A percentile compares a stretch with the other conserved stretches of the same genome.
phyloP scores from a whole-genome alignment of 805 yeast genomes.

The Cyberlindnera xylosilytica region DNA sequence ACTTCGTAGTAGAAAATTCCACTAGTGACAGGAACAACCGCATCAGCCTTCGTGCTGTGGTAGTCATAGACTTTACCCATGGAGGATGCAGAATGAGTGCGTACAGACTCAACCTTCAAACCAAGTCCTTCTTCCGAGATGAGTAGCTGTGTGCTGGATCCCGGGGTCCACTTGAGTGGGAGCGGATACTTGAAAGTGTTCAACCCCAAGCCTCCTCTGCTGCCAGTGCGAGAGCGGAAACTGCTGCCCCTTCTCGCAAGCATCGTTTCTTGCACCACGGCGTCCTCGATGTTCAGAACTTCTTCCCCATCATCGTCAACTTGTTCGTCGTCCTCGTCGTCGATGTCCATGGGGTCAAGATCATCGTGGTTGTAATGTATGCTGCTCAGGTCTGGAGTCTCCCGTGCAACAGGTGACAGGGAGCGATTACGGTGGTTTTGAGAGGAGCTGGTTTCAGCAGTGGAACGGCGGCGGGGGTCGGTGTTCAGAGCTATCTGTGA shows the following conservation, averaged over 20 bases:
- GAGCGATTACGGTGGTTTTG: too few species aligned
- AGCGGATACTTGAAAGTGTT: conserved; percentile 17
- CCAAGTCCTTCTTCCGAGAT: conserved; percentile 13
- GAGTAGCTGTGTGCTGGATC: conserved; percentile 4
- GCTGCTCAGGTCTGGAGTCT: conserved; percentile 4
- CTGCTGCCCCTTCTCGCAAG: conserved; percentile 3
- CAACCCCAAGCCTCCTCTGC: background rate
- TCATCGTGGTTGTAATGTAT: conserved; percentile 5
- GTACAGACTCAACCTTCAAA: conserved; percentile 13
- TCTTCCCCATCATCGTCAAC: conserved; percentile 11
- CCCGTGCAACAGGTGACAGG: too few species aligned
- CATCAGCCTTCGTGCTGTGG: conserved; percentile 31
- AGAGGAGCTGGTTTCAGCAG: background rate
- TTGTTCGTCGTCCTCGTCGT: conserved; percentile 12
- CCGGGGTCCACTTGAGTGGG: conserved; percentile 21
- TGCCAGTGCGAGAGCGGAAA: background rate
- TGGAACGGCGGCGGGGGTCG: too few species aligned
- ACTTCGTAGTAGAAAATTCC: conserved; percentile 54
- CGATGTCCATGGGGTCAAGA: conserved; percentile 18
- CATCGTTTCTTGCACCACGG: background rate
- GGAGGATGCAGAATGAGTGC: background rate
- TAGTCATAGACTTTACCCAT: conserved; percentile 18
- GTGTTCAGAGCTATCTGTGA: too few species aligned
- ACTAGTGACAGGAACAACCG: conserved; percentile 35
- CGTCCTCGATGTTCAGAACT: background rate